phyloP scores from a whole-genome alignment of 257 asterid species.

The Solanum virginianum region DNA sequence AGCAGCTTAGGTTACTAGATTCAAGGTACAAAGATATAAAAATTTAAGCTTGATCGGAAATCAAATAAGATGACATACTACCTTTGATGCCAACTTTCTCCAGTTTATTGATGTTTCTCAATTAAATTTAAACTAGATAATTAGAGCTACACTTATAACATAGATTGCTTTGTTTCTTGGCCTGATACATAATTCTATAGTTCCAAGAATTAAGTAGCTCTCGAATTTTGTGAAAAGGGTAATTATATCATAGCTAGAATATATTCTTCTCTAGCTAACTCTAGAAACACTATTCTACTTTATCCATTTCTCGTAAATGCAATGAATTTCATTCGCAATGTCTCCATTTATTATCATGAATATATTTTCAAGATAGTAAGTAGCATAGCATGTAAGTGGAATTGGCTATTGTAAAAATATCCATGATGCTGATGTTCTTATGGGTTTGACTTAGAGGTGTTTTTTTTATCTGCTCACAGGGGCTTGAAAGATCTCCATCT shows the following conservation, averaged over 20 bases:
- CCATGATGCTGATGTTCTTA: neutral
- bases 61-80: neutral
- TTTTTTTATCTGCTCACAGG: conserved; percentile 23
- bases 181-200: neutral
- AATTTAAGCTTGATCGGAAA: neutral
- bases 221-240: neutral
- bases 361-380: neutral
- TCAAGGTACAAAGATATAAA: neutral
- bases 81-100: neutral
- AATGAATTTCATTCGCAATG: neutral
- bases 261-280: neutral
- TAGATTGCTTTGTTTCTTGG: neutral
- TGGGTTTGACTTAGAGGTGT: neutral
- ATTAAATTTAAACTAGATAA: neutral
- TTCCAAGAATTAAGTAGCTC: neutral
- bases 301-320: neutral
- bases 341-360: neutral
- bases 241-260: neutral
- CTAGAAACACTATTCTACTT: neutral
- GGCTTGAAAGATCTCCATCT: conserved; percentile 60
- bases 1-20: too few species aligned
- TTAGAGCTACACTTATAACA: neutral
- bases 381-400: neutral
- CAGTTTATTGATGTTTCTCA: neutral
- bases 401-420: neutral